Conservation (phyloP, 306 rosid species). For the Trichosanthes cucumerina region DNA sequence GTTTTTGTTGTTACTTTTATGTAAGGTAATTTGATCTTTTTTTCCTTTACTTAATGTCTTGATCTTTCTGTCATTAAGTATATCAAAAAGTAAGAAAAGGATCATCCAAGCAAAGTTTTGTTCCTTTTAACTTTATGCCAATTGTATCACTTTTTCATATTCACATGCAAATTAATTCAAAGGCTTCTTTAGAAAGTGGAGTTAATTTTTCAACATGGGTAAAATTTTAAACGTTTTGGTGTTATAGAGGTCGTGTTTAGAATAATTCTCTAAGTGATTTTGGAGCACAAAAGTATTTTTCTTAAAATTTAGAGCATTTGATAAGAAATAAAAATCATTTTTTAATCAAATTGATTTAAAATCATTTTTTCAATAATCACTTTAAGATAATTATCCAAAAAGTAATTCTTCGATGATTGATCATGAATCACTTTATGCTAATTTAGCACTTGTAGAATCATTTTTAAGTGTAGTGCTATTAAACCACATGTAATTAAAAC, state of each 20-base stretch:
- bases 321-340: too few relatives aligned
- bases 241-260: too few relatives aligned
- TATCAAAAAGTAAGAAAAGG: neutral
- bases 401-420: too few relatives aligned
- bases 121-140: conserved; percentile 8
- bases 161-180: neutral
- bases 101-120: neutral
- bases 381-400: too few relatives aligned
- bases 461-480: too few relatives aligned
- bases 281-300: neutral
- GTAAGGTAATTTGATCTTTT: neutral
- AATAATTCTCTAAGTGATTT: neutral
- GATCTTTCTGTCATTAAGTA: neutral
- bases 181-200: neutral
- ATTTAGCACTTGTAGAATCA: too few relatives aligned
- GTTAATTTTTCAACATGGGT: neutral
- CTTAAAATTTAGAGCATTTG: too few relatives aligned
- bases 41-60: neutral
- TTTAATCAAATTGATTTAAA: too few relatives aligned
- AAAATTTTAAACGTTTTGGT: too few relatives aligned
- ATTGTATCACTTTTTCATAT: neutral
- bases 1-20: neutral
- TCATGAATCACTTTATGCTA: too few relatives aligned
- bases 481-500: too few relatives aligned
- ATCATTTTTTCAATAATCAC: too few relatives aligned